Evolutionary conservation across 1,284 basidiomycete species (phyloP).

Genomic region (Ceratobasidium sp.): DNA sequence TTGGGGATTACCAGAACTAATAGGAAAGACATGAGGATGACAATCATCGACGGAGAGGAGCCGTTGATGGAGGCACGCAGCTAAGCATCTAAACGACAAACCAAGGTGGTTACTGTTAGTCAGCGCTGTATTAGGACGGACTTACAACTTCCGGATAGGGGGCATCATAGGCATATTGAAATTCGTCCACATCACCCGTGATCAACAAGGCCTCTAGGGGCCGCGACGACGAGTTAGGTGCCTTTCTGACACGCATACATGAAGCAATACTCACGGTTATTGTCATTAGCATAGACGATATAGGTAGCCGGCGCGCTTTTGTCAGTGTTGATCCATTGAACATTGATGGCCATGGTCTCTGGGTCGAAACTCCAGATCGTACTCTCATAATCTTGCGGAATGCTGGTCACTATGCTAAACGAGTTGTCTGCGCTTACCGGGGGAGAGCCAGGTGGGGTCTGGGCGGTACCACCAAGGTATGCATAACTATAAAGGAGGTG

Average conservation of each 20-base stretch:
- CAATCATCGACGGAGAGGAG: neutral
- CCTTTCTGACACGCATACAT: neutral
- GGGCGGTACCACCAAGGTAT: constrained; percentile 12
- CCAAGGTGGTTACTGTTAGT: neutral
- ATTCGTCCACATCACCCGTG: constrained; percentile 15
- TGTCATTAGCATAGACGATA: constrained; percentile 22
- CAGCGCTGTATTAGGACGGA: neutral
- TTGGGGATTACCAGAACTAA: too few species aligned
- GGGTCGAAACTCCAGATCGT: constrained; percentile 43
- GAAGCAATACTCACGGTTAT: constrained; percentile 6
- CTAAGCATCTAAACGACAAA: neutral
- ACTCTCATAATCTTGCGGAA: constrained; percentile 14
- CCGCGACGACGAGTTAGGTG: neutral
- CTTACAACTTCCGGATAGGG: constrained; percentile 32
- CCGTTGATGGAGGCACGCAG: constrained; percentile 10
- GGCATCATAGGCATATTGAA: constrained; percentile 17
- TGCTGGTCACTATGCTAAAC: constrained; percentile 12
- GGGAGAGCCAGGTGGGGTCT: constrained; percentile 17
- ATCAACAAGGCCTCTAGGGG: constrained; percentile 1
- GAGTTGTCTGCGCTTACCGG: constrained; percentile 15
- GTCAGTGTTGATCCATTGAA: constrained; percentile 43
- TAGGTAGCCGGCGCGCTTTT: neutral
- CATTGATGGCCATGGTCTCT: constrained; percentile 28
- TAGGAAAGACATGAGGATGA: neutral
- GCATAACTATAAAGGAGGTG: constrained; percentile 2